Evolutionary conservation across 306 rosid genomes (phyloP).

Genomic region (Cicer cuneatum): DNA sequence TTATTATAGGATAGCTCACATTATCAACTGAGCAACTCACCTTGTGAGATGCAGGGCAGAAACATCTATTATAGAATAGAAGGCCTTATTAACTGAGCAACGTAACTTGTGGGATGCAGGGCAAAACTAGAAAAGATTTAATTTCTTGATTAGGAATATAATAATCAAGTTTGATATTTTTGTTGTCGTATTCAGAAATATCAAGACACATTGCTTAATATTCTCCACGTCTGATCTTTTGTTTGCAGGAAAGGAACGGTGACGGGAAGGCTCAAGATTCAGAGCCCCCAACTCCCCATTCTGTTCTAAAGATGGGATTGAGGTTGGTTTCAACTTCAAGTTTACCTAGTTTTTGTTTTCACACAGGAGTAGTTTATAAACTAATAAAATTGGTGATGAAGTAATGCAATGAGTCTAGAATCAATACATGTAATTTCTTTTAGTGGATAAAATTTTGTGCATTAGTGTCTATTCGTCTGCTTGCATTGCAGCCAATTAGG

Average conservation of each 20-base stretch:
- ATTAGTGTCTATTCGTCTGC: conserved; percentile 35
- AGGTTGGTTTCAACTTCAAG: conserved; percentile 64
- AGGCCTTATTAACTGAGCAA: neutral
- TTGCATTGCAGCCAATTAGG: conserved; percentile 32
- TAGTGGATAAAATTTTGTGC: conserved; percentile 15
- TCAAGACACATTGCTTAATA: conserved; percentile 26
- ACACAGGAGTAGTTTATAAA: conserved; percentile 10
- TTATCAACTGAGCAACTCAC: neutral
- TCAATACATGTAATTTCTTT: conserved; percentile 15
- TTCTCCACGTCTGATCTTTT: conserved; percentile 34
- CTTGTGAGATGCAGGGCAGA: neutral
- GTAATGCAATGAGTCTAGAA: conserved; percentile 44
- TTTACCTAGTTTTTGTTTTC: neutral
- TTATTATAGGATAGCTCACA: neutral
- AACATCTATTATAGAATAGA: conserved; percentile 22
- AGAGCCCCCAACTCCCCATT: conserved; percentile 94
- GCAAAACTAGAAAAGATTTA: neutral
- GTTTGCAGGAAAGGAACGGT: conserved; percentile 82
- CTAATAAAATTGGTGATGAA: conserved; percentile 26
- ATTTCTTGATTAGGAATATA: conserved; percentile 34
- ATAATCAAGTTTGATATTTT: conserved; percentile 7
- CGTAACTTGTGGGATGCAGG: conserved; percentile 26
- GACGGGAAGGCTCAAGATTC: conserved; percentile 76
- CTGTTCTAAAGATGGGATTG: conserved; percentile 79
- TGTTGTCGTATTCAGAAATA: conserved; percentile 29